Percentiles rank a stretch among this genome's conserved stretches.
phyloP scores from a whole-genome alignment of 495 filamentous ascomycete genomes.

The Neurospora sp. region DNA sequence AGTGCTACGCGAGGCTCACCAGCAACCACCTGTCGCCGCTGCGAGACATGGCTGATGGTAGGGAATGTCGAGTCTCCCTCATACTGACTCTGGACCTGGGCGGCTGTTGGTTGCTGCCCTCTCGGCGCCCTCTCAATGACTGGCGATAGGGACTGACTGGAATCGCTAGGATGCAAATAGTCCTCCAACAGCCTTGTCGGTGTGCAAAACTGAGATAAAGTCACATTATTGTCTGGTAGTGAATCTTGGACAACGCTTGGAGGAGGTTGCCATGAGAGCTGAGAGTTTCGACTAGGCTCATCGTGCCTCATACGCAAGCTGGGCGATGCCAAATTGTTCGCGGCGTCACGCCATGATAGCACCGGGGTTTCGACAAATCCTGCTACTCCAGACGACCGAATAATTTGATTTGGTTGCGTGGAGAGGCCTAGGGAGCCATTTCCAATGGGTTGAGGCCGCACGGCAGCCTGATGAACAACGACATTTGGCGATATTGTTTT shows the following conservation, averaged over 20 bases:
- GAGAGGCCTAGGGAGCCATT: background rate
- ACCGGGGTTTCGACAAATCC: slow-evolving; percentile 17
- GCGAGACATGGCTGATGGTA: background rate
- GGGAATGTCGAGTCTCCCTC: background rate
- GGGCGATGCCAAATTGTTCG: slow-evolving; percentile 36
- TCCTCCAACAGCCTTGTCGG: slow-evolving; percentile 35
- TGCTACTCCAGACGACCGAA: background rate
- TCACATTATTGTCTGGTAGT: slow-evolving; percentile 19
- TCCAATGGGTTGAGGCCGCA: background rate
- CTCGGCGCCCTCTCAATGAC: background rate
- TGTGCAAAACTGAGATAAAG: slow-evolving; percentile 21
- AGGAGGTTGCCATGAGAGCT: slow-evolving; percentile 26
- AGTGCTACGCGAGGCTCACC: background rate
- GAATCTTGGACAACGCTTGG: slow-evolving; percentile 35
- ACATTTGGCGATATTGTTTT: background rate
- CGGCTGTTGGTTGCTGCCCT: background rate
- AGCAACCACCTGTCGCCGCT: background rate
- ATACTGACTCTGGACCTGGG: background rate
- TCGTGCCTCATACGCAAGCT: slow-evolving; percentile 8
- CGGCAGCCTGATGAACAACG: background rate
- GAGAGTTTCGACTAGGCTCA: background rate
- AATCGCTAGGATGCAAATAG: slow-evolving; percentile 25
- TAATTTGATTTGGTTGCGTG: background rate
- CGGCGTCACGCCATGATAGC: slow-evolving; percentile 36
- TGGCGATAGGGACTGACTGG: slow-evolving; percentile 12